Evolutionary conservation across 140 eudicot genomes (phyloP).

Genomic region (Oenanthe javanica): DNA sequence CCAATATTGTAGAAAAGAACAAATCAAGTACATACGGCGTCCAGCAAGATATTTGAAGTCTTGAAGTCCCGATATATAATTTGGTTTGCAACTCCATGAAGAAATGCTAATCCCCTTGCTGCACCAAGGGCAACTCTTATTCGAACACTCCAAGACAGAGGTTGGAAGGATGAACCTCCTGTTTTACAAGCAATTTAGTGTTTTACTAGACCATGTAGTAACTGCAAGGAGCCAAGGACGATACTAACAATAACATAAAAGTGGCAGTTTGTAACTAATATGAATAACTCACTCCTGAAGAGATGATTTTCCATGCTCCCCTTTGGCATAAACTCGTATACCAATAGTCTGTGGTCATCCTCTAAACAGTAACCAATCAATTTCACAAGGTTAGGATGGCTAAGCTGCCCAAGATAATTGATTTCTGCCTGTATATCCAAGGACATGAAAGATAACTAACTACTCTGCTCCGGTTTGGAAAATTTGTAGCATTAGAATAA

Average conservation of each 20-base stretch:
- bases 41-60: slow-evolving; percentile 84
- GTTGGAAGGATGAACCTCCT: slow-evolving; percentile 83
- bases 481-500: slow-evolving; percentile 1
- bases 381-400: slow-evolving; percentile 88
- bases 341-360: slow-evolving; percentile 89
- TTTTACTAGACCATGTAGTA: background rate
- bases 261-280: background rate
- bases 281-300: slow-evolving; percentile 65
- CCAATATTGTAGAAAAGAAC: background rate
- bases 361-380: slow-evolving; percentile 83
- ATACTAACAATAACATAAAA: background rate
- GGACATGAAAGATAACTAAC: slow-evolving; percentile 15
- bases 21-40: slow-evolving; percentile 40
- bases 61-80: slow-evolving; percentile 86
- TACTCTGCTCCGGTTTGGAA: background rate
- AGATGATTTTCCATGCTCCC: slow-evolving; percentile 97
- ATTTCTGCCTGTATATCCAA: slow-evolving; percentile 71
- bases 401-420: slow-evolving; percentile 77
- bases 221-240: background rate
- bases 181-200: slow-evolving; percentile 4
- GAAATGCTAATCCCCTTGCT: slow-evolving; percentile 85
- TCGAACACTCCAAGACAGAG: slow-evolving; percentile 69
- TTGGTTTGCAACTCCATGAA: slow-evolving; percentile 59
- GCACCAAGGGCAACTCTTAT: slow-evolving; percentile 91
- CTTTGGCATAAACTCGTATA: slow-evolving; percentile 87